phyloP scores from a whole-genome alignment of 257 asterid species.

The Nicotiana otophora region DNA sequence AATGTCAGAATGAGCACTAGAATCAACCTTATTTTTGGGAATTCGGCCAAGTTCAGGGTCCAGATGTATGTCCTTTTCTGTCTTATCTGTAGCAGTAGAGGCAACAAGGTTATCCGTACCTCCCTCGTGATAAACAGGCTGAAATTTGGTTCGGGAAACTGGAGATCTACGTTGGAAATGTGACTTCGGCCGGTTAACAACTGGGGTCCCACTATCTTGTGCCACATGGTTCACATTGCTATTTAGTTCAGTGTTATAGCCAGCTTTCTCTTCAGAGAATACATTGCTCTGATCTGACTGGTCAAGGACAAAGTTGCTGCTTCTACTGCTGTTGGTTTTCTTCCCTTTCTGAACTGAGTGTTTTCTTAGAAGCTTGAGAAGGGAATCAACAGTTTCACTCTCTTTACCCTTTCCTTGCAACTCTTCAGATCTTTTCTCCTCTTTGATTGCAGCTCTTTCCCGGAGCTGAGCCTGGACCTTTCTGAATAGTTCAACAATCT shows the following conservation, averaged over 20 bases:
- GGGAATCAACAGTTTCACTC: slow-evolving; percentile 92
- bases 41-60: slow-evolving; percentile 23
- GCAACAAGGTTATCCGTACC: slow-evolving; percentile 15
- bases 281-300: slow-evolving; percentile 35
- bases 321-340: slow-evolving; percentile 31
- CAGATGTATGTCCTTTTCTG: slow-evolving; percentile 7
- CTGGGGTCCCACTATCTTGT: slow-evolving; percentile 36
- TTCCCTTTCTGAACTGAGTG: slow-evolving; percentile 83
- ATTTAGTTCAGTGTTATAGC: slow-evolving; percentile 22
- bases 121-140: slow-evolving; percentile 34
- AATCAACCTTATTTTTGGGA: slow-evolving; percentile 14
- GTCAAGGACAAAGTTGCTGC: slow-evolving; percentile 52
- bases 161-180: slow-evolving; percentile 76
- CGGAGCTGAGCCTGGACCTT: slow-evolving; percentile 94
- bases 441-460: slow-evolving; percentile 68
- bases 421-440: slow-evolving; percentile 61
- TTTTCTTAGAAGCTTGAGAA: slow-evolving; percentile 82
- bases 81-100: neutral
- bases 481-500: slow-evolving; percentile 84
- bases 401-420: slow-evolving; percentile 59
- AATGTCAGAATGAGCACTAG: neutral
- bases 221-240: slow-evolving; percentile 28
- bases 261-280: slow-evolving; percentile 31
- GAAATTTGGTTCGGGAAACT: slow-evolving; percentile 51
- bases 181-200: slow-evolving; percentile 63